Percentiles rank a stretch among this genome's conserved stretches.
phyloP scores from a whole-genome alignment of 768 basidiomycete species.

The Tephrocybe sp. region DNA sequence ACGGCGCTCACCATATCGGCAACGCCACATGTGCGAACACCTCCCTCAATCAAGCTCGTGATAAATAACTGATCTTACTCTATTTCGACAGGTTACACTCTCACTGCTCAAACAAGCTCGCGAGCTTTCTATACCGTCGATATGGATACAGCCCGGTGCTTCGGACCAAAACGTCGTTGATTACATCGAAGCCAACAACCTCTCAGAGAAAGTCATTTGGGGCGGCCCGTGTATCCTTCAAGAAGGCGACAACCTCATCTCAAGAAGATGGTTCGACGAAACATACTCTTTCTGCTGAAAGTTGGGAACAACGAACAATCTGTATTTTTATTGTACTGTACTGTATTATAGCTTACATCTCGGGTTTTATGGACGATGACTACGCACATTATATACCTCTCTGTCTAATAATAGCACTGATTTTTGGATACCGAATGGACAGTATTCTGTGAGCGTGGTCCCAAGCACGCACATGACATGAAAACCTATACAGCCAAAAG shows the following conservation, averaged over 20 bases:
- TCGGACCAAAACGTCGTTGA: conserved; percentile 14
- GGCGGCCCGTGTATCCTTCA: conserved; percentile 21
- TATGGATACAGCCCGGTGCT: conserved; percentile 20
- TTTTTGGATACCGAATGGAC: too few relatives aligned
- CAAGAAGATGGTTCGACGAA: conserved; percentile 19
- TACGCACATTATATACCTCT: neutral
- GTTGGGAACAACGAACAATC: neutral
- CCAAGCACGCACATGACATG: too few relatives aligned
- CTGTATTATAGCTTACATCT: conserved; percentile 1
- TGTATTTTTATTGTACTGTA: conserved; percentile 8
- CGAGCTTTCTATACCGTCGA: conserved; percentile 14
- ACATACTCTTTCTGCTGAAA: conserved; percentile 7
- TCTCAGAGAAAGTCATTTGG: conserved; percentile 17
- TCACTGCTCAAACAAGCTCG: conserved; percentile 22
- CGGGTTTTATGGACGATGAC: neutral
- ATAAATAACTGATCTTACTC: conserved; percentile 11
- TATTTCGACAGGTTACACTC: conserved; percentile 17
- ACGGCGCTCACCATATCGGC: conserved; percentile 16
- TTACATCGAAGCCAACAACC: conserved; percentile 16
- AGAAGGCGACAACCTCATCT: conserved; percentile 18
- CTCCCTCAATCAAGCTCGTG: conserved; percentile 7
- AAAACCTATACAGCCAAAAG: too few relatives aligned
- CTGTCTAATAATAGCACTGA: too few relatives aligned
- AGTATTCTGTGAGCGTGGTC: too few relatives aligned
- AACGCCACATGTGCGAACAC: conserved; percentile 12